Percentiles rank a stretch among this genome's conserved stretches.
These are phyloP conservation scores for Magnusiomyces tetraspermus DNA, from an alignment of 1,139 yeast genomes.

Conservation along the genomic window DNA sequence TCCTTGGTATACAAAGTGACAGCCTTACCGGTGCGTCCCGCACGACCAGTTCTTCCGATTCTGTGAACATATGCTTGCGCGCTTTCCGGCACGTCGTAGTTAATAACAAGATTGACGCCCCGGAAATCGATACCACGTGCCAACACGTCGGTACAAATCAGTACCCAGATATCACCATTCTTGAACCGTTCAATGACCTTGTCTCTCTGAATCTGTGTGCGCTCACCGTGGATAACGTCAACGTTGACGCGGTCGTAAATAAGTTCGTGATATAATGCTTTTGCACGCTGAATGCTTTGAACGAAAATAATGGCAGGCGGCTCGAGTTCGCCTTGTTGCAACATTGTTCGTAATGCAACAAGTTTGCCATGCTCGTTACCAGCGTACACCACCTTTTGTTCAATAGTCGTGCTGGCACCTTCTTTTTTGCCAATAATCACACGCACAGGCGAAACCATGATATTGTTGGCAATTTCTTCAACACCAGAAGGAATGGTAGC, in stretches of 20 bases:
- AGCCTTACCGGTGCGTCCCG: slow-evolving; percentile 90
- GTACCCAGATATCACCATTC: slow-evolving; percentile 88
- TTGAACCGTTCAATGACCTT: slow-evolving; percentile 75
- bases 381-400: slow-evolving; percentile 74
- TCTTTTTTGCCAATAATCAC: slow-evolving; percentile 89
- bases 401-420: slow-evolving; percentile 78
- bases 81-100: slow-evolving; percentile 90
- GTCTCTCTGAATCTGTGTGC: slow-evolving; percentile 83
- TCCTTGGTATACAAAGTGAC: slow-evolving; percentile 90
- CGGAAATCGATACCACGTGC: slow-evolving; percentile 97
- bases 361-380: slow-evolving; percentile 94
- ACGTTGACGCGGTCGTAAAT: slow-evolving; percentile 85
- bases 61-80: slow-evolving; percentile 96
- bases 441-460: slow-evolving; percentile 79
- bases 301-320: slow-evolving; percentile 92
- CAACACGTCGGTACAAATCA: slow-evolving; percentile 91
- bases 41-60: slow-evolving; percentile 97
- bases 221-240: slow-evolving; percentile 92
- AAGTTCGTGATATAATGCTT: slow-evolving; percentile 86
- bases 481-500: slow-evolving; percentile 95
- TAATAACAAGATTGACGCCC: slow-evolving; percentile 88
- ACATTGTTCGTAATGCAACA: slow-evolving; percentile 80
- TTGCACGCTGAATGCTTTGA: slow-evolving; percentile 88
- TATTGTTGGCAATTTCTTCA: slow-evolving; percentile 76
- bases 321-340: slow-evolving; percentile 72